Base-by-base conservation (phyloP, 495 filamentous ascomycete species). In the Penicillium silybi region DNA sequence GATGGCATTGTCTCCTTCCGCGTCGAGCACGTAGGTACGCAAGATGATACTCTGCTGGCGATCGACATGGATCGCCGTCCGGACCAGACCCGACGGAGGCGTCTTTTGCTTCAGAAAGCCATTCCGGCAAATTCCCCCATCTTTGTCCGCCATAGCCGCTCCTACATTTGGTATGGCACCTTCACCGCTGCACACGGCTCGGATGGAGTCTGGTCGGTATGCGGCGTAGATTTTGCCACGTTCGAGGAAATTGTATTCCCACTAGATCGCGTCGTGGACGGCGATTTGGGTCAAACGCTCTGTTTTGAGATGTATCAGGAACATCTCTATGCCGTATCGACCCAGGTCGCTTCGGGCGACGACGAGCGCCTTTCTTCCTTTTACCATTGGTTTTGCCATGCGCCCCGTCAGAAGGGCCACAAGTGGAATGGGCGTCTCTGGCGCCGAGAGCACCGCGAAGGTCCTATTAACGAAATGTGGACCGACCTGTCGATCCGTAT, bases 391-490 rank as follows among this genome's bases (percentile, higher is more conserved):
- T 71, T 80, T 32, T 83, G 87, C 38, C 75, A 56, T 86, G 47
- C 76, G 75, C 19, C 73, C 83, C 23, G 63, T 7, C 23, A 64
- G 8, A 38, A 40, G 17, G 20, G 48, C 20, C 52, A 46, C n/a
- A 52, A 54, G 22, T 58, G 57, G 61, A 47, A 49, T 16, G 63
- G 69, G 19, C 64, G 66, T 7, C 74, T 85, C 39, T 92, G 83
- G 81, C 73, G 88, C 26, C 79, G 88, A 40, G 70, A 85, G 47
- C 85, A 90, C 52, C 68, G 66, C 9, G 88, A 91, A 59, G 88
- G 88, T 0, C 85, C 87, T 3, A 84, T 92, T 49, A 85, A 90
- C 56, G 86, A 92, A 59, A 77, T 84, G 16, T 92, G 87, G 86
- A 85, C 81, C 0, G 81, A 84, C 49, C 69, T 92, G 5, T 79